A percentile compares a stretch with the other conserved stretches of the same genome.
Evolutionary conservation across 495 filamentous ascomycete genomes (phyloP).

Genomic region (Penicillium mononematosum): DNA sequence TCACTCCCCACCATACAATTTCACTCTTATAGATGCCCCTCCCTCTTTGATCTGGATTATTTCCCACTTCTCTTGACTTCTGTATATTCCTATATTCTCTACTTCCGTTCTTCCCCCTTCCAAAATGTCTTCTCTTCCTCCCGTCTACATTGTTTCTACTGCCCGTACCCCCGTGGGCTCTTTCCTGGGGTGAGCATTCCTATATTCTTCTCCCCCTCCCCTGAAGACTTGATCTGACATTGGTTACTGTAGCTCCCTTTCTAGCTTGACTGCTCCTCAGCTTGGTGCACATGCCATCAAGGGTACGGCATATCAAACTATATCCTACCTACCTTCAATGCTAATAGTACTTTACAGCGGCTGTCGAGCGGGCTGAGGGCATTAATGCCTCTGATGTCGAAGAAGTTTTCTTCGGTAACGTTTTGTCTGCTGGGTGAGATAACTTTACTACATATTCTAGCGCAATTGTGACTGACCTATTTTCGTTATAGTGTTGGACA

Average conservation of each 20-base stretch:
- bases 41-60: constrained; percentile 11
- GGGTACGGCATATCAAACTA: constrained; percentile 49
- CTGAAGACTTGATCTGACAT: constrained; percentile 11
- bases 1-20: constrained; percentile 23
- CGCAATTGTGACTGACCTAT: constrained; percentile 12
- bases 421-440: constrained; percentile 86
- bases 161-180: constrained; percentile 88
- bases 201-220: constrained; percentile 11
- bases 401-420: constrained; percentile 97
- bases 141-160: constrained; percentile 93
- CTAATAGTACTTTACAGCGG: constrained; percentile 54
- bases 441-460: not conserved
- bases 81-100: constrained; percentile 6
- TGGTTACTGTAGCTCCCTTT: constrained; percentile 63
- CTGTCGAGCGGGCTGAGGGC: constrained; percentile 78
- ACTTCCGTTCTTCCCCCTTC: not conserved
- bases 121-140: constrained; percentile 58
- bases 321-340: constrained; percentile 2
- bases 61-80: constrained; percentile 7
- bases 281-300: constrained; percentile 91
- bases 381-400: constrained; percentile 84
- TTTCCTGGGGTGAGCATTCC: constrained; percentile 74
- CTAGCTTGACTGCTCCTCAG: constrained; percentile 79
- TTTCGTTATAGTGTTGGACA: constrained; percentile 73
- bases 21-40: constrained; percentile 16